Evolutionary conservation across 441 rosid genomes (phyloP).

Genomic region (Biscutella laevigata): DNA sequence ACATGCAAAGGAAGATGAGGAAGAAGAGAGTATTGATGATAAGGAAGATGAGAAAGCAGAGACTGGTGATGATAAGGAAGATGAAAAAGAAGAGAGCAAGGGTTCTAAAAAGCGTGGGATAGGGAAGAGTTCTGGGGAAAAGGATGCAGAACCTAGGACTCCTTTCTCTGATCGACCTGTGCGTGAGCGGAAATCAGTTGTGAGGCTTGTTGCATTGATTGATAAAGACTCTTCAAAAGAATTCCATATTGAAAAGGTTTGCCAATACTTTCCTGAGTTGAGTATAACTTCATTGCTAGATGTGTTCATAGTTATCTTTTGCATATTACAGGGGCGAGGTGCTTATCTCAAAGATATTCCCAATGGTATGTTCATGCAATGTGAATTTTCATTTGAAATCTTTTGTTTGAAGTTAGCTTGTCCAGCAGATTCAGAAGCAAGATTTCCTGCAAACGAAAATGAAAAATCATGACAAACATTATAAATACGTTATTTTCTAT

Average conservation of each 20-base stretch:
- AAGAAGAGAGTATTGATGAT: conserved; percentile 9
- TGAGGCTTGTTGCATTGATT: conserved; percentile 76
- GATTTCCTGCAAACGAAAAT: neutral
- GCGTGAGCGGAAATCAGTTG: conserved; percentile 91
- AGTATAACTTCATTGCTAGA: neutral
- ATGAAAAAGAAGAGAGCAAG: conserved; percentile 30
- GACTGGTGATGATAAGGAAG: conserved; percentile 29
- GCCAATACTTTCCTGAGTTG: conserved; percentile 11
- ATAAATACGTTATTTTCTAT: neutral
- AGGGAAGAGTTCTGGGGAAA: conserved; percentile 31
- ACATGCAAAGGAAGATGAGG: conserved; percentile 14
- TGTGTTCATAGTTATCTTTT: conserved; percentile 16
- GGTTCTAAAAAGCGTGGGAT: conserved; percentile 37
- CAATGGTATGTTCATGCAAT: conserved; percentile 52
- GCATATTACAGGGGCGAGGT: conserved; percentile 74
- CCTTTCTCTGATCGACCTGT: conserved; percentile 77
- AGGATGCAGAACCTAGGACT: conserved; percentile 54
- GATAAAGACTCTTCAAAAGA: conserved; percentile 71
- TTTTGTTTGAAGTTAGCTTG: neutral
- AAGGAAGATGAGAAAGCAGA: conserved; percentile 25
- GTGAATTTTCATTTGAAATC: neutral
- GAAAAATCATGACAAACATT: neutral
- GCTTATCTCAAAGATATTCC: conserved; percentile 83
- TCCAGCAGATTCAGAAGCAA: conserved; percentile 1
- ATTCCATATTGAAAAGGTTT: conserved; percentile 76